Percentiles rank a stretch among this genome's conserved stretches.
Evolutionary conservation across 768 basidiomycete genomes (phyloP).

Genomic region (Hygrophorus pudorinus): DNA sequence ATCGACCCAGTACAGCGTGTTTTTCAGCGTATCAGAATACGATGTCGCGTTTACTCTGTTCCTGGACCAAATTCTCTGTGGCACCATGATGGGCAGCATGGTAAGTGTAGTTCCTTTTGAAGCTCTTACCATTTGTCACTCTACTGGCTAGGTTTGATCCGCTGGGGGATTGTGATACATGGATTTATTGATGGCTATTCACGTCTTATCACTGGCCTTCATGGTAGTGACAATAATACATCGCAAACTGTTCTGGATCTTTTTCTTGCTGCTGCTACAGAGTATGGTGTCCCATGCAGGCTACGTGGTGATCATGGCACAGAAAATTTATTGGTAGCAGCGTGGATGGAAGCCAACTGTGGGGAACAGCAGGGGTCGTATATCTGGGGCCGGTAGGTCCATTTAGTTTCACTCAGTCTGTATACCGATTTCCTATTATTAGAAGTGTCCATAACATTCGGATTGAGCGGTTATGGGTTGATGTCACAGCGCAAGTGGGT

Average conservation of each 20-base stretch:
- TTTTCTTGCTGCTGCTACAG: constrained; percentile 15
- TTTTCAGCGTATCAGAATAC: too few species aligned
- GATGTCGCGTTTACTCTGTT: too few species aligned
- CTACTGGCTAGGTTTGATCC: too few species aligned
- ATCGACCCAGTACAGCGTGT: constrained; percentile 19
- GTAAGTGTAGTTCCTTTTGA: too few species aligned
- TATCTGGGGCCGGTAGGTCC: constrained; percentile 23
- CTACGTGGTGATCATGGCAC: constrained; percentile 28
- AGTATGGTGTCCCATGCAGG: constrained; percentile 21
- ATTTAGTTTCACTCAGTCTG: background rate
- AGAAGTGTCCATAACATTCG: constrained; percentile 29
- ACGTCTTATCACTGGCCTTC: constrained; percentile 23
- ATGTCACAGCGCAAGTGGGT: constrained; percentile 22
- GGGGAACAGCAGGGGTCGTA: constrained; percentile 17
- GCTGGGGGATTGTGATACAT: too few species aligned
- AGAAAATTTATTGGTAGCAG: constrained; percentile 26
- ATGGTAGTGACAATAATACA: constrained; percentile 28
- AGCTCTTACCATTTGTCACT: too few species aligned
- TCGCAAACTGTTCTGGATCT: constrained; percentile 25
- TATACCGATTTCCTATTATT: background rate
- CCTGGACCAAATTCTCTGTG: too few species aligned
- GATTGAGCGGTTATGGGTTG: constrained; percentile 29
- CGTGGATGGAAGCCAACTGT: constrained; percentile 16
- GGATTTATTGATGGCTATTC: too few species aligned
- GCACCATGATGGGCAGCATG: too few species aligned